These are phyloP conservation scores for Lentinus tigrinus DNA, from an alignment of 768 basidiomycete species.

Conservation along the genomic window DNA sequence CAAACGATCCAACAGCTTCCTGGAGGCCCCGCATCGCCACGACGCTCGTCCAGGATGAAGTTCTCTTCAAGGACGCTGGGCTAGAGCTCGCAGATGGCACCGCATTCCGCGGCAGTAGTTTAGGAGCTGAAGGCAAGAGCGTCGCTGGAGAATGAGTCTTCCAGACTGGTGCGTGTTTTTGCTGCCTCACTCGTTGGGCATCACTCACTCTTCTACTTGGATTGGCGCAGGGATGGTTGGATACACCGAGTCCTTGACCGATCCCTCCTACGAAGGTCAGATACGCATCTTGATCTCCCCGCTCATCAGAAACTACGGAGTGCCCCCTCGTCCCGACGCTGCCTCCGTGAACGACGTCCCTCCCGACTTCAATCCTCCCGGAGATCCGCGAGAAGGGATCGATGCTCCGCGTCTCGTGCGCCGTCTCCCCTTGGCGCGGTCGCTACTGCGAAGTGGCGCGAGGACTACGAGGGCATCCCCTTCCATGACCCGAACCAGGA, in stretches of 20 bases:
- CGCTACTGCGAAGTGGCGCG: conserved; percentile 62
- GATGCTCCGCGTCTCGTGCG: conserved; percentile 62
- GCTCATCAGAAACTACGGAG: conserved; percentile 95
- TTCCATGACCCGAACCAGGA: conserved; percentile 86
- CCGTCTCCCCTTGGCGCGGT: conserved; percentile 53
- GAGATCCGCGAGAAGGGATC: conserved; percentile 92
- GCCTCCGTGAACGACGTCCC: conserved; percentile 54
- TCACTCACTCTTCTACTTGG: neutral
- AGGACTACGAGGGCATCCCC: conserved; percentile 78
- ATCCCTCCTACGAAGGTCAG: conserved; percentile 97
- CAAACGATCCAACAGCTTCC: conserved; percentile 34
- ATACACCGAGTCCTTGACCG: conserved; percentile 96
- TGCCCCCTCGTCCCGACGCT: conserved; percentile 65
- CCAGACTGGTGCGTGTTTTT: conserved; percentile 79
- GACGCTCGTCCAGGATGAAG: conserved; percentile 26
- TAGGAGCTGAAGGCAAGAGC: conserved; percentile 89
- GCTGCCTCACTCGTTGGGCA: conserved; percentile 2
- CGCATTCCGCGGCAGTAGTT: conserved; percentile 85
- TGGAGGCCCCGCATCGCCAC: conserved; percentile 37
- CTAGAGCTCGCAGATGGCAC: conserved; percentile 91
- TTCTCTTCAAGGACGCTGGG: conserved; percentile 52
- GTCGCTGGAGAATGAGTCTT: conserved; percentile 98
- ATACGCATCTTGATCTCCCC: conserved; percentile 98
- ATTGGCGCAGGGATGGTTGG: conserved; percentile 88
- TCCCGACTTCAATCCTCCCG: conserved; percentile 89